A percentile compares a stretch with the other conserved stretches of the same genome.
Evolutionary conservation across 1,139 yeast species (phyloP).

Genomic region (Chernovozyma sophiae-reginae): DNA sequence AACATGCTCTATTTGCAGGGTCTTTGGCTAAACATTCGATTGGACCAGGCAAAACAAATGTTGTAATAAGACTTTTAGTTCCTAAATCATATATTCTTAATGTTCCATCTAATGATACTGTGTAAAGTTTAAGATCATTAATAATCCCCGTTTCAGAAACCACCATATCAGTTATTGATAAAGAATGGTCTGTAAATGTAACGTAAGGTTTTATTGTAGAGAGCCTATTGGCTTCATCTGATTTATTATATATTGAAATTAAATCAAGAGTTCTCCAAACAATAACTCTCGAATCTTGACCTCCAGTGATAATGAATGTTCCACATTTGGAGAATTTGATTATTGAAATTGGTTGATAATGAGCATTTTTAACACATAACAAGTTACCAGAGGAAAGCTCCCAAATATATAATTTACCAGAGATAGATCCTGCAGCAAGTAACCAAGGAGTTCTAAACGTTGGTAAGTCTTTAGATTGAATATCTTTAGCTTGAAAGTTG

Average conservation of each 20-base stretch:
- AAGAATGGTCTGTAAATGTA: constrained; percentile 69
- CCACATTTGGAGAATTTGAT: constrained; percentile 64
- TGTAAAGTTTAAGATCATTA: constrained; percentile 61
- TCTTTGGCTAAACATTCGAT: constrained; percentile 65
- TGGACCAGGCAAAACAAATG: constrained; percentile 62
- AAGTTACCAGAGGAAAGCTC: constrained; percentile 77
- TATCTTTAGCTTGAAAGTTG: constrained; percentile 5
- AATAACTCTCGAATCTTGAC: constrained; percentile 74
- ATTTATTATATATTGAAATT: constrained; percentile 29
- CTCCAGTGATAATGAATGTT: constrained; percentile 66
- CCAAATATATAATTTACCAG: constrained; percentile 84
- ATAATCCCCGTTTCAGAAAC: constrained; percentile 46
- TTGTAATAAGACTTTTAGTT: constrained; percentile 49
- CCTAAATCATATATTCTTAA: constrained; percentile 58
- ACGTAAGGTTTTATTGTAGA: constrained; percentile 36
- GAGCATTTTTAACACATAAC: constrained; percentile 71
- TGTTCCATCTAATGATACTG: constrained; percentile 75
- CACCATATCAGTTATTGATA: constrained; percentile 63
- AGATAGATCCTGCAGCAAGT: constrained; percentile 63
- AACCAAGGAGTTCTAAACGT: constrained; percentile 59
- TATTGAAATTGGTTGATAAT: constrained; percentile 70
- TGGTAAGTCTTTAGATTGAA: constrained; percentile 15
- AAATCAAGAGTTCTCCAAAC: constrained; percentile 72
- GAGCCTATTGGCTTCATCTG: constrained; percentile 13
- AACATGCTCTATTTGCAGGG: constrained; percentile 74